Base-by-base conservation (phyloP, 305 asterid genomes). In the Solanum hybrid region DNA sequence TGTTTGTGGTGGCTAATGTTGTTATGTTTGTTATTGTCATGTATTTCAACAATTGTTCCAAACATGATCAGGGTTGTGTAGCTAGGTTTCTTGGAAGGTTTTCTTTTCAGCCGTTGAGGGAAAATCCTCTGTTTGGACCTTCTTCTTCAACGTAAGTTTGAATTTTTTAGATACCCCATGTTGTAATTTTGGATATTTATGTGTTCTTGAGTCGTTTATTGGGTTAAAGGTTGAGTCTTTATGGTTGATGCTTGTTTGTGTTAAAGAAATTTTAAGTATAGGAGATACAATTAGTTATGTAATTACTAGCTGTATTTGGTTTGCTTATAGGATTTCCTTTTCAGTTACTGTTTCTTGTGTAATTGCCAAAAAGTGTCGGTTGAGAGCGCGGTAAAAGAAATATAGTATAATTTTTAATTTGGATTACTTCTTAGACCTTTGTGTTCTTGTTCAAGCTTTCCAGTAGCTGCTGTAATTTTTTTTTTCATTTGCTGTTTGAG, bases 61-160 rank as follows among this genome's bases (percentile, higher is more conserved):
- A 92, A 88, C 94, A 91, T 71, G 51, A 89, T 88, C 86, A 71
- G 22, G 90, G 88, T 3, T 97, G 99, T 78, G 94, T 94, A 11
- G 96, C 93, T 0, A 91, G 93, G 92, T 95, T 95, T 90, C 95
- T 96, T 6, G 96, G 97, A 79, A 90, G 99, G 90, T 92, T 96
- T 71, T 95, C 99, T 40, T 97, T 95, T 85, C 98, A 97, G 94
- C 99, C 99, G 6, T 64, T 94, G 66, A 87, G 92, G 37, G 96
- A 97, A 90, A 97, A 97, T 92, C 99, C 99, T 34, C 88, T 95
- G 38, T 90, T 97, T 24, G 99, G 99, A 2, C 99, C 99, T 91
- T 95, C 99, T 90, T 92, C 98, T 89, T 91, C 95, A 26, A 94
- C 98, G 99, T 97, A 89, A 94, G 96, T 9, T 81, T 78, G 79